phyloP scores from a whole-genome alignment of 257 asterid species.

The Solanum dulcamara region DNA sequence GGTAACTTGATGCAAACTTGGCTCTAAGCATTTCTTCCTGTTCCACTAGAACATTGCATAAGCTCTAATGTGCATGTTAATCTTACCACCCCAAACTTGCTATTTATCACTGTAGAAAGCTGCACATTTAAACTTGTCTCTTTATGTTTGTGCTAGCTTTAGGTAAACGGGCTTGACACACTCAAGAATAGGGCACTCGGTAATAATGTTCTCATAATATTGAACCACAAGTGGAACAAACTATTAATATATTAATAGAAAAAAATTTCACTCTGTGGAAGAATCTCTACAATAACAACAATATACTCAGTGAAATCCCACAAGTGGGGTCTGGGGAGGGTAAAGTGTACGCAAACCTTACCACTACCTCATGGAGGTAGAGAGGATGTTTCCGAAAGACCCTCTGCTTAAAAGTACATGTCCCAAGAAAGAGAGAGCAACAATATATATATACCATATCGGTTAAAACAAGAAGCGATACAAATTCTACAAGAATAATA shows the following conservation, averaged over 20 bases:
- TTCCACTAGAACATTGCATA: neutral
- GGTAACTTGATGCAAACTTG: slow-evolving; percentile 28
- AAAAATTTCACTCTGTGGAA: neutral
- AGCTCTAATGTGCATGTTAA: neutral
- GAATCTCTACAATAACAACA: no score
- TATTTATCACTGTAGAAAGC: neutral
- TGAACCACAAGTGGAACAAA: neutral
- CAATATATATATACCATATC: no score
- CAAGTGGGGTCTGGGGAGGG: no score
- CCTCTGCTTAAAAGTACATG: no score
- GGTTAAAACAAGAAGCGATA: no score
- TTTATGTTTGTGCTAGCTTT: neutral
- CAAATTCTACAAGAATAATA: no score
- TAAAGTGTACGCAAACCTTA: no score
- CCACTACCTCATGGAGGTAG: no score
- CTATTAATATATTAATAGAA: neutral
- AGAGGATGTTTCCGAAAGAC: no score
- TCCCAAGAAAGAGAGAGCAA: no score
- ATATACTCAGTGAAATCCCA: no score
- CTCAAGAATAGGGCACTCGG: neutral
- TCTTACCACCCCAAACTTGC: neutral
- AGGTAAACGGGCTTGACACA: neutral
- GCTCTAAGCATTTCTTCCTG: neutral
- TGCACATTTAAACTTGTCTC: neutral
- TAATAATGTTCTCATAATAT: neutral